A percentile compares a stretch with the other conserved stretches of the same genome.
Evolutionary conservation across 495 filamentous ascomycete genomes (phyloP).

Genomic region (Apodospora peruviana): DNA sequence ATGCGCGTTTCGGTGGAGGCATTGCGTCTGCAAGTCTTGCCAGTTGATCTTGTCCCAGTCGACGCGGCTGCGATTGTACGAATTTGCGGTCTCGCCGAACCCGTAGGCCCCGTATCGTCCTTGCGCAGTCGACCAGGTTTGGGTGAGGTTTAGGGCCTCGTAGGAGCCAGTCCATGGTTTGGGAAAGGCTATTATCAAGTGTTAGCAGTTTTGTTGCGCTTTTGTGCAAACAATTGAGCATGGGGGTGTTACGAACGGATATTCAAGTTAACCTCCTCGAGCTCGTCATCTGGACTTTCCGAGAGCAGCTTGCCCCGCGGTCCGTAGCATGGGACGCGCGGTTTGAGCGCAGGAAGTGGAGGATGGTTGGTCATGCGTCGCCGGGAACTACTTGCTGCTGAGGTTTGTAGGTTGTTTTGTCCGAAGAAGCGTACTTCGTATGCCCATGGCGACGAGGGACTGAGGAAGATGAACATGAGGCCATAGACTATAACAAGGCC

Average conservation of each 20-base stretch:
- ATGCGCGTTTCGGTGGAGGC: constrained; percentile 58
- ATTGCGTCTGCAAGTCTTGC: constrained; percentile 68
- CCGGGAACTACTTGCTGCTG: not conserved
- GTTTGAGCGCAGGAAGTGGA: constrained; percentile 15
- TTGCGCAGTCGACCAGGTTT: constrained; percentile 21
- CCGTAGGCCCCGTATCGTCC: constrained; percentile 29
- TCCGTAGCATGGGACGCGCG: constrained; percentile 21
- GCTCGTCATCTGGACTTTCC: constrained; percentile 23
- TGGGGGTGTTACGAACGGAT: constrained; percentile 11
- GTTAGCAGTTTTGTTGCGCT: constrained; percentile 18
- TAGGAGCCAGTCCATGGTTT: constrained; percentile 25
- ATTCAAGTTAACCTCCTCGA: constrained; percentile 17
- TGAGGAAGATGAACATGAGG: constrained; percentile 14
- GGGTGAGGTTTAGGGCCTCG: constrained; percentile 22
- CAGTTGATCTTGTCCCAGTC: constrained; percentile 71
- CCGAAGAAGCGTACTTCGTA: constrained; percentile 1
- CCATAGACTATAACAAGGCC: constrained; percentile 9
- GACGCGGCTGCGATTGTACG: constrained; percentile 41
- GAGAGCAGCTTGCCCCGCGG: constrained; percentile 24
- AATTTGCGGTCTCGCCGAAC: constrained; percentile 16
- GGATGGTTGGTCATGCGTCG: constrained; percentile 20
- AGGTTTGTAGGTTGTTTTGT: no score
- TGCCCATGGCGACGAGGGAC: constrained; percentile 6
- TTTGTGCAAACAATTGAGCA: not conserved
- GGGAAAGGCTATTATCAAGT: constrained; percentile 16